phyloP scores from a whole-genome alignment of 768 basidiomycete species.

The Rhodotorula toruloides region DNA sequence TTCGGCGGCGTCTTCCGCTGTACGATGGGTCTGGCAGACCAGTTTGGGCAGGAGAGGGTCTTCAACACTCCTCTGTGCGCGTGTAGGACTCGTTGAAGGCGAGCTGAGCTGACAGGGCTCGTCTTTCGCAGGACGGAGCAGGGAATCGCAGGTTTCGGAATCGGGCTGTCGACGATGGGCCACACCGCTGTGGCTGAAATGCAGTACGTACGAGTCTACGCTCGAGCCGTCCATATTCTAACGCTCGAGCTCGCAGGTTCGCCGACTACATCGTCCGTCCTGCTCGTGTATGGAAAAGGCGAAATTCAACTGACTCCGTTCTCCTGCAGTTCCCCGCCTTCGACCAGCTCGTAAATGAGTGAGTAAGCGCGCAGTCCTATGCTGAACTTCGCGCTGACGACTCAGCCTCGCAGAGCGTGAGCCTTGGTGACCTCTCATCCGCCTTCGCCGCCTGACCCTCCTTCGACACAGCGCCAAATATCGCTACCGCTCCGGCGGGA shows the following conservation, averaged over 20 bases:
- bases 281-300: too few relatives aligned
- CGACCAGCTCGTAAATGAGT: constrained; percentile 90
- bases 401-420: constrained; percentile 5
- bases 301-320: not conserved
- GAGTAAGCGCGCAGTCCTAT: not conserved
- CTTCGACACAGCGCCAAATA: constrained; percentile 60
- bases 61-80: constrained; percentile 77
- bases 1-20: constrained; percentile 86
- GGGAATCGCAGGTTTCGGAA: constrained; percentile 90
- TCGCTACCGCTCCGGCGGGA: constrained; percentile 80
- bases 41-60: constrained; percentile 66
- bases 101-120: not conserved
- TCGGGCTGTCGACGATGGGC: constrained; percentile 86
- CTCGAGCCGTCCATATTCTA: not conserved
- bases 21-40: constrained; percentile 28
- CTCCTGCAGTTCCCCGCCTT: constrained; percentile 66
- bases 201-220: constrained; percentile 38
- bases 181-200: constrained; percentile 93
- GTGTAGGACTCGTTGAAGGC: not conserved
- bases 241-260: constrained; percentile 25
- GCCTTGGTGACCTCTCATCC: not conserved
- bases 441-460: not conserved
- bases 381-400: not conserved
- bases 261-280: constrained; percentile 44
- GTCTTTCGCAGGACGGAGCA: constrained; percentile 42